A percentile compares a stretch with the other conserved stretches of the same genome.
These are phyloP conservation scores for Ascocoryne sarcoides DNA, from an alignment of 2,329 filamentous ascomycete species.

Conservation along the genomic window DNA sequence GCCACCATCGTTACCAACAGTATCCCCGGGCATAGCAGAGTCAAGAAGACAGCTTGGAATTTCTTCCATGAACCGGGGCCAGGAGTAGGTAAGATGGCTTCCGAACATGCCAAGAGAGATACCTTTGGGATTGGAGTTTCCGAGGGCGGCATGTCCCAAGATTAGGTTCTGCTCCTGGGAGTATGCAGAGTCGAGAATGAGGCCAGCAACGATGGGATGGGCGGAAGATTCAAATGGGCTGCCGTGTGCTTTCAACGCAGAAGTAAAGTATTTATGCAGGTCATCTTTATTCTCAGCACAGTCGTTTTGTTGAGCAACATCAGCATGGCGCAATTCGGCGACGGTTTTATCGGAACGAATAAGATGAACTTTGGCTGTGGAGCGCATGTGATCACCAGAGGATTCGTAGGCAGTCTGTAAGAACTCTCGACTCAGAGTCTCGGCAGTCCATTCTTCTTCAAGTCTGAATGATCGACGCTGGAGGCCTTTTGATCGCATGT, in stretches of 20 bases:
- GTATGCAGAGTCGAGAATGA: conserved; percentile 64
- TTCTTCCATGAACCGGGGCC: conserved; percentile 62
- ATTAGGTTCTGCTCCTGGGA: conserved; percentile 49
- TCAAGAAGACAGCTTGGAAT: conserved; percentile 42
- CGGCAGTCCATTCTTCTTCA: conserved; percentile 64
- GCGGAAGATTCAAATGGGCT: conserved; percentile 25
- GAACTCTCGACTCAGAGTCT: conserved; percentile 45
- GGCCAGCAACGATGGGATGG: conserved; percentile 58
- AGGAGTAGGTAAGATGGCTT: conserved; percentile 61
- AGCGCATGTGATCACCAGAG: conserved; percentile 5
- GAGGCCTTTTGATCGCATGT: conserved; percentile 62
- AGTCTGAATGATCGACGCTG: conserved; percentile 63
- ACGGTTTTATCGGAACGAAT: conserved; percentile 58
- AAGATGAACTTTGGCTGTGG: conserved; percentile 56
- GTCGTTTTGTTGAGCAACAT: conserved; percentile 55
- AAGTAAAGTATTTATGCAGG: conserved; percentile 33
- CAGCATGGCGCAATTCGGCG: conserved; percentile 53
- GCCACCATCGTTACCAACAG: conserved; percentile 34
- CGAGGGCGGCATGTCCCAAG: conserved; percentile 57
- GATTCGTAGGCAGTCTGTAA: conserved; percentile 2
- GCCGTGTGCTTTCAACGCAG: conserved; percentile 39
- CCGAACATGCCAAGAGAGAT: conserved; percentile 63
- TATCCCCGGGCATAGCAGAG: conserved; percentile 29
- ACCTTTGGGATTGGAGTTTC: conserved; percentile 41
- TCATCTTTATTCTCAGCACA: conserved; percentile 47